Evolutionary conservation across 2,329 filamentous ascomycete species (phyloP).

Genomic region (Penicillium nordicum): DNA sequence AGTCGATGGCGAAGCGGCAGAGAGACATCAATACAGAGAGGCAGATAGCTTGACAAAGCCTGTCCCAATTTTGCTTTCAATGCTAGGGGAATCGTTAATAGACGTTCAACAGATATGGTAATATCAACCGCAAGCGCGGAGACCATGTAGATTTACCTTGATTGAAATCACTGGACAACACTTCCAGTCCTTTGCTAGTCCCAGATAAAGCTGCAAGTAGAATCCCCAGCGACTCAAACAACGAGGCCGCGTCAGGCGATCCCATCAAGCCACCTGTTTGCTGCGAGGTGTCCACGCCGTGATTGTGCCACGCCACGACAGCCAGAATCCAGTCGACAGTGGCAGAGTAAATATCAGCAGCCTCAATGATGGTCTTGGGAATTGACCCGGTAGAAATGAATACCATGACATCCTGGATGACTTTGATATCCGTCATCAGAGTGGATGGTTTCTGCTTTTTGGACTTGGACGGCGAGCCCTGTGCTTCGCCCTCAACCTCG

Average conservation of each 20-base stretch:
- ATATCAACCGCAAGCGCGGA: not conserved
- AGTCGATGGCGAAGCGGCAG: slow-evolving; percentile 39
- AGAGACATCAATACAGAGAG: slow-evolving; percentile 40
- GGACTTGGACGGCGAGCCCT: not conserved
- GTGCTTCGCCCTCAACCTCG: not conserved
- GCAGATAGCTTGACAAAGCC: slow-evolving; percentile 40
- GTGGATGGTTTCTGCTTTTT: slow-evolving; percentile 26
- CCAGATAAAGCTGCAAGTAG: slow-evolving; percentile 39
- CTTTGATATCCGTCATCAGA: slow-evolving; percentile 42
- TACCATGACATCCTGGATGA: slow-evolving; percentile 43
- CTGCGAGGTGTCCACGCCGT: slow-evolving; percentile 24
- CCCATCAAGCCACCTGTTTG: slow-evolving; percentile 31
- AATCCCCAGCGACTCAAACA: slow-evolving; percentile 44
- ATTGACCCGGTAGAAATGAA: slow-evolving; percentile 36
- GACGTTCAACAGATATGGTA: not conserved
- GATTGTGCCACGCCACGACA: slow-evolving; percentile 36
- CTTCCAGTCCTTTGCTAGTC: slow-evolving; percentile 36
- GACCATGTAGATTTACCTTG: slow-evolving; percentile 27
- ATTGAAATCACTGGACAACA: slow-evolving; percentile 33
- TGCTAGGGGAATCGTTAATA: slow-evolving; percentile 20
- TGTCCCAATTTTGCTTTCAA: slow-evolving; percentile 39
- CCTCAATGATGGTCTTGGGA: slow-evolving; percentile 31
- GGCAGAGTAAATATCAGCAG: slow-evolving; percentile 31
- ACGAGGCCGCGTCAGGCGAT: slow-evolving; percentile 37
- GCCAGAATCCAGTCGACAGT: slow-evolving; percentile 41